Conservation (phyloP, 805 yeast species). For the Scheffersomyces coipomensis region DNA sequence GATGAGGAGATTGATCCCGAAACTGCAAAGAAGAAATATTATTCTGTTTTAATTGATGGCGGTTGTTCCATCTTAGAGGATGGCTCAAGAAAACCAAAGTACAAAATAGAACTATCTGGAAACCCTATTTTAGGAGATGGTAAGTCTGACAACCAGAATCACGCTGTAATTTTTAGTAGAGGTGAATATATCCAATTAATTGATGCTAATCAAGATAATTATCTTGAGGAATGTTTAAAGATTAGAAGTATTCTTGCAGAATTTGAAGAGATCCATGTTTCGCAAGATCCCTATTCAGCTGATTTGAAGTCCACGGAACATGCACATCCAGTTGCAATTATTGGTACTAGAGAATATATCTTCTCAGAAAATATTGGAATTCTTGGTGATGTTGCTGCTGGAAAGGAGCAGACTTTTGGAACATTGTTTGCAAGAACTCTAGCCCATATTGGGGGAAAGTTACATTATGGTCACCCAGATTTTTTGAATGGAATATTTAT, state of each 20-base stretch:
- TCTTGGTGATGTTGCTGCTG: conserved; percentile 87
- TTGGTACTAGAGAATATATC: conserved; percentile 85
- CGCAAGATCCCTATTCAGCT: conserved; percentile 21
- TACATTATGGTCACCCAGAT: conserved; percentile 90
- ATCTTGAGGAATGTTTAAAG: conserved; percentile 80
- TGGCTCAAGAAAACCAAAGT: conserved; percentile 43
- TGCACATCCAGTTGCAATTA: conserved; percentile 68
- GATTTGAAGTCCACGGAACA: conserved; percentile 14
- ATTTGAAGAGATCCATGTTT: conserved; percentile 70
- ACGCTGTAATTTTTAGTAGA: conserved; percentile 73
- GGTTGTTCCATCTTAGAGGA: conserved; percentile 64
- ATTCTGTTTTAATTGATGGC: conserved; percentile 79
- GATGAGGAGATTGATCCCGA: conserved; percentile 87
- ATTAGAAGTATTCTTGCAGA: conserved; percentile 80
- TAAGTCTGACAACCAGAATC: conserved; percentile 84
- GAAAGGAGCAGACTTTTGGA: conserved; percentile 88
- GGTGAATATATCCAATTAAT: conserved; percentile 84
- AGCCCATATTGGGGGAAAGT: conserved; percentile 81
- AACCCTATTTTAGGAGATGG: conserved; percentile 88
- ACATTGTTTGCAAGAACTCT: conserved; percentile 80
- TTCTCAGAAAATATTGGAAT: conserved; percentile 86
- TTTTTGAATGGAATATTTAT: conserved; percentile 71
- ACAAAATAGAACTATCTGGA: conserved; percentile 76
- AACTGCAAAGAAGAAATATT: conserved; percentile 70
- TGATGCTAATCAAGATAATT: conserved; percentile 87